Conservation (phyloP, 148 eudicot species). For the Rhododendron vialii region DNA sequence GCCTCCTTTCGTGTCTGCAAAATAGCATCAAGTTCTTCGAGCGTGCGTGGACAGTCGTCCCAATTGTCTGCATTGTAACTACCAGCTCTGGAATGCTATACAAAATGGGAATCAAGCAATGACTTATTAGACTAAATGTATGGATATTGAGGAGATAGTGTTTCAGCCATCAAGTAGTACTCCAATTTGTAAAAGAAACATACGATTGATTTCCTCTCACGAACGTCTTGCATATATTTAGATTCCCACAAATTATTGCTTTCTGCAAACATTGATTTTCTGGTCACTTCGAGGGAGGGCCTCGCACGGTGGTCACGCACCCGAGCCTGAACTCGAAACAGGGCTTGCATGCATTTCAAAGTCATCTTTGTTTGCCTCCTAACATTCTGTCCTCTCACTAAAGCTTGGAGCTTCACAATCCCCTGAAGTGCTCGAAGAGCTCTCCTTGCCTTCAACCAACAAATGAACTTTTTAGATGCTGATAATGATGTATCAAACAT, state of each 20-base stretch:
- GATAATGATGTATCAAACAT: background rate
- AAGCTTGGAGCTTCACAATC: slow-evolving; percentile 89
- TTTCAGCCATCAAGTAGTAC: background rate
- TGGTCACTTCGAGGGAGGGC: slow-evolving; percentile 47
- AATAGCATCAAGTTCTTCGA: slow-evolving; percentile 60
- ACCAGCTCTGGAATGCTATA: slow-evolving; percentile 47
- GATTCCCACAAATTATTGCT: slow-evolving; percentile 57
- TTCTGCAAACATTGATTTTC: slow-evolving; percentile 80
- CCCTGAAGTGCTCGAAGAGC: slow-evolving; percentile 73
- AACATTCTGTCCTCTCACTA: slow-evolving; percentile 78
- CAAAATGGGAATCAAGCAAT: background rate
- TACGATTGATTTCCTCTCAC: slow-evolving; percentile 57
- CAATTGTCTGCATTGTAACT: slow-evolving; percentile 36
- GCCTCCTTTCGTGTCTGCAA: slow-evolving; percentile 54
- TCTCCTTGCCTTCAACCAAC: slow-evolving; percentile 65
- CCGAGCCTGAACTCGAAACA: slow-evolving; percentile 60
- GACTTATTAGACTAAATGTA: background rate
- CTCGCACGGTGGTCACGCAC: slow-evolving; percentile 46
- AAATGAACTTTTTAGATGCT: background rate
- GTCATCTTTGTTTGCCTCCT: slow-evolving; percentile 69
- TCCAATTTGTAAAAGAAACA: background rate
- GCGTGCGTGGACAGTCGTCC: slow-evolving; percentile 41
- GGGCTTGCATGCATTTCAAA: slow-evolving; percentile 72
- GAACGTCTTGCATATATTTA: slow-evolving; percentile 45
- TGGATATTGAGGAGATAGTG: background rate